Evolutionary conservation across 768 basidiomycete species (phyloP).

Genomic region (Neoboletus brunneissimus): DNA sequence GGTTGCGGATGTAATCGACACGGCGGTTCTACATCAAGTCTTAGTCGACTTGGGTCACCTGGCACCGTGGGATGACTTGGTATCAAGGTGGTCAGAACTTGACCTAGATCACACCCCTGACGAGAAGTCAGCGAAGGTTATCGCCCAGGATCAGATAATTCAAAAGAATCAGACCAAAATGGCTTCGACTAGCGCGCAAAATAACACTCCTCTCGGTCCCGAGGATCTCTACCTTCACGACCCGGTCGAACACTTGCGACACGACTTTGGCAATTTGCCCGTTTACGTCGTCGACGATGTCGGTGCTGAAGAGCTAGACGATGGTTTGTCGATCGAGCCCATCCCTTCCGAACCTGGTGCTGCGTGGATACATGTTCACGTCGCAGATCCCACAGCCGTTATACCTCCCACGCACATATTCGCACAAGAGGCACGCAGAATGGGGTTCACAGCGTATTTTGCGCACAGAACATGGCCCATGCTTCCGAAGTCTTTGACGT

Average conservation of each 20-base stretch:
- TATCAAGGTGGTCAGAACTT: slow-evolving; percentile 39
- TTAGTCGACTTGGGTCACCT: slow-evolving; percentile 72
- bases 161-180: slow-evolving; percentile 15
- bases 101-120: slow-evolving; percentile 22
- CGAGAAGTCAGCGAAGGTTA: slow-evolving; percentile 31
- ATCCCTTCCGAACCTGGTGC: slow-evolving; percentile 55
- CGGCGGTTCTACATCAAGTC: slow-evolving; percentile 39
- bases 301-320: slow-evolving; percentile 84
- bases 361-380: slow-evolving; percentile 85
- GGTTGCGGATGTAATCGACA: slow-evolving; percentile 31
- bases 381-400: slow-evolving; percentile 86
- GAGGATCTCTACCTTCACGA: slow-evolving; percentile 67
- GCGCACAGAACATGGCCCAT: slow-evolving; percentile 63
- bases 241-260: slow-evolving; percentile 65
- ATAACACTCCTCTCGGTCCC: slow-evolving; percentile 45
- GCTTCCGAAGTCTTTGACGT: slow-evolving; percentile 60
- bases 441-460: slow-evolving; percentile 60
- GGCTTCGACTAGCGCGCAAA: slow-evolving; percentile 2
- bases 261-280: slow-evolving; percentile 78
- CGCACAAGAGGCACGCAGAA: slow-evolving; percentile 52
- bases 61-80: slow-evolving; percentile 77
- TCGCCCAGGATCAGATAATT: slow-evolving; percentile 32
- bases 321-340: slow-evolving; percentile 84
- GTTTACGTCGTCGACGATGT: slow-evolving; percentile 88
- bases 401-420: slow-evolving; percentile 70